Conservation (phyloP, 768 basidiomycete species). For the Lactifluus rugatus region DNA sequence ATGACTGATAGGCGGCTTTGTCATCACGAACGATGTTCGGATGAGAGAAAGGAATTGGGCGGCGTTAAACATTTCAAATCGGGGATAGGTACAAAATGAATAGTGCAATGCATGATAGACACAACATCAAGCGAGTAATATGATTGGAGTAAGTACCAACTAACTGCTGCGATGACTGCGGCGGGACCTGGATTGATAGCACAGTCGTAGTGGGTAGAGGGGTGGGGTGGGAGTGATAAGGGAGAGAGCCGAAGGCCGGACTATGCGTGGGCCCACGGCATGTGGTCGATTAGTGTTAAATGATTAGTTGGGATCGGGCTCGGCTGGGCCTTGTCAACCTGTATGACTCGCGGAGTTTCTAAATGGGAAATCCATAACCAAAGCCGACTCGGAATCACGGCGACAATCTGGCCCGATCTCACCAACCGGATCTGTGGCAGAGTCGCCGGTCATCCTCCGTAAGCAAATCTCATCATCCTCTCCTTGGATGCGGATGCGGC, state of each 20-base stretch:
- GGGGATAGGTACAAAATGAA: too few species aligned
- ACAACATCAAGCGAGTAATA: too few species aligned
- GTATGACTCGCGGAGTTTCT: constrained; percentile 3
- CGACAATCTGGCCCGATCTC: background rate
- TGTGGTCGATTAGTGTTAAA: background rate
- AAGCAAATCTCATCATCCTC: too few species aligned
- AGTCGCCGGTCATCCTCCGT: too few species aligned
- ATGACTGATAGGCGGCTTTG: background rate
- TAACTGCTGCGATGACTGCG: background rate
- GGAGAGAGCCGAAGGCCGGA: background rate
- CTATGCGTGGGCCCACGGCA: constrained; percentile 1
- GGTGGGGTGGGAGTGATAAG: too few species aligned
- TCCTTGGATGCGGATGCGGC: too few species aligned
- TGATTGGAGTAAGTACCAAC: too few species aligned
- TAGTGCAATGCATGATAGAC: too few species aligned
- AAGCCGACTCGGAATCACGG: constrained; percentile 3
- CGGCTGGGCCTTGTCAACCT: constrained; percentile 6
- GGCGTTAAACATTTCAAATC: too few species aligned
- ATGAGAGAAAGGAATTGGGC: background rate
- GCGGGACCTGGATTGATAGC: background rate
- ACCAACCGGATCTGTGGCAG: too few species aligned
- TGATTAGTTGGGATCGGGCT: background rate
- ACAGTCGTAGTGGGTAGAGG: too few species aligned
- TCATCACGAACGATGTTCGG: background rate
- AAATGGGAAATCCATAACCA: background rate